These are phyloP conservation scores for Tephrocybe sp. DNA, from an alignment of 768 basidiomycete genomes.

Conservation along the genomic window DNA sequence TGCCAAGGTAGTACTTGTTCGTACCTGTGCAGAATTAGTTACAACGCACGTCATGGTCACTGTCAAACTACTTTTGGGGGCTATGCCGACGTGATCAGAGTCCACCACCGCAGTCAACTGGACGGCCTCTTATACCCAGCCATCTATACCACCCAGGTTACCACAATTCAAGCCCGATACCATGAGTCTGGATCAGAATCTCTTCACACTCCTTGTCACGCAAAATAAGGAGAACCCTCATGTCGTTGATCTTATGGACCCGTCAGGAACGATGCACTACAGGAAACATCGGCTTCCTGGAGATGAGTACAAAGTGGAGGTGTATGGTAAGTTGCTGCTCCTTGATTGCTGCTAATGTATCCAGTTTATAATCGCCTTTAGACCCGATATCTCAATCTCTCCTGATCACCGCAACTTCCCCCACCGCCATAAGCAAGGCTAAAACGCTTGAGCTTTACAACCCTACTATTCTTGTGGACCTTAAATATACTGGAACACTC, in stretches of 20 bases:
- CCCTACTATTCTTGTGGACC: conserved; percentile 64
- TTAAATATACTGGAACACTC: conserved; percentile 71
- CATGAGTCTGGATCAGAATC: conserved; percentile 85
- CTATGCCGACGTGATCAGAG: too few species aligned
- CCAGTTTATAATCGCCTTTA: conserved; percentile 21
- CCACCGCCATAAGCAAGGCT: conserved; percentile 61
- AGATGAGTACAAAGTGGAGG: conserved; percentile 57
- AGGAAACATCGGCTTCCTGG: conserved; percentile 61
- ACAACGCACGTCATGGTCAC: too few species aligned
- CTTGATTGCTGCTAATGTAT: not conserved
- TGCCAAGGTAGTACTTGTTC: too few species aligned
- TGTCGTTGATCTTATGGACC: conserved; percentile 70
- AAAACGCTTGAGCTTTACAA: conserved; percentile 78
- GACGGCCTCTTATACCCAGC: conserved; percentile 8
- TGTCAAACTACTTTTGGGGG: too few species aligned
- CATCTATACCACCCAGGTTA: not conserved
- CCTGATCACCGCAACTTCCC: conserved; percentile 66
- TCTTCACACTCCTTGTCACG: conserved; percentile 74
- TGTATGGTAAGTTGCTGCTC: conserved; percentile 47
- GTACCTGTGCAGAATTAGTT: too few species aligned
- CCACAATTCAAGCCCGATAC: conserved; percentile 1
- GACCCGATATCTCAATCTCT: conserved; percentile 73
- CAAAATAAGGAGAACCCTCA: conserved; percentile 56
- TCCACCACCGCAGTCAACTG: conserved; percentile 6
- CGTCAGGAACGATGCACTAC: conserved; percentile 63